A percentile compares a stretch with the other conserved stretches of the same genome.
Evolutionary conservation across 805 yeast species (phyloP).

Genomic region (Cyberlindnera bimundalis): DNA sequence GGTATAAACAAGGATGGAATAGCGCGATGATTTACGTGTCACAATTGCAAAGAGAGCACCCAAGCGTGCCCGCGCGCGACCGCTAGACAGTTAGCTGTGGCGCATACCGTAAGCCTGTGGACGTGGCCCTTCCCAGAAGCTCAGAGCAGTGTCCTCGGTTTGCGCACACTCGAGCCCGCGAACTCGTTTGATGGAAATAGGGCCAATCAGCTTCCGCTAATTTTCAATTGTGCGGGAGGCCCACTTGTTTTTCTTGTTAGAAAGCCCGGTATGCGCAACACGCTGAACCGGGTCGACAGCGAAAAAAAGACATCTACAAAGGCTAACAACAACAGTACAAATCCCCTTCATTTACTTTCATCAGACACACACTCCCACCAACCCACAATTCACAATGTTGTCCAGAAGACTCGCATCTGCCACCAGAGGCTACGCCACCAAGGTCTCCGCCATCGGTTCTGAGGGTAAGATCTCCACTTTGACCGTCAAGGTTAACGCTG

Average conservation of each 20-base stretch:
- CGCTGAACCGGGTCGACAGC: slow-evolving; percentile 1
- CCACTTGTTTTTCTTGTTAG: slow-evolving; percentile 1
- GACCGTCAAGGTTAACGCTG: slow-evolving; percentile 80
- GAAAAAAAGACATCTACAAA: slow-evolving; percentile 5
- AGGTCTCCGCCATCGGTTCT: slow-evolving; percentile 49
- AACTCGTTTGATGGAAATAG: not conserved
- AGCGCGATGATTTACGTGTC: no score
- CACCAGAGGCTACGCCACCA: slow-evolving; percentile 37
- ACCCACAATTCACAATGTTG: slow-evolving; percentile 19
- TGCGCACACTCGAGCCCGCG: not conserved
- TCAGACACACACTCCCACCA: no score
- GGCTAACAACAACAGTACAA: not conserved
- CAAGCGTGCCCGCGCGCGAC: no score
- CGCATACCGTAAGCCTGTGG: no score
- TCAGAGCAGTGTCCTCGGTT: not conserved
- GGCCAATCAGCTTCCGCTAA: slow-evolving; percentile 26
- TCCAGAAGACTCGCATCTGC: slow-evolving; percentile 27
- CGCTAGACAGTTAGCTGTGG: no score
- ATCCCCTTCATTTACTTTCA: no score
- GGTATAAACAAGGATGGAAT: no score
- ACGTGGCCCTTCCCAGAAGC: no score
- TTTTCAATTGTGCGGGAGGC: slow-evolving; percentile 21
- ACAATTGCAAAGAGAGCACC: no score
- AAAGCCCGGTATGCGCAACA: slow-evolving; percentile 8
- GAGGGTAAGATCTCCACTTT: slow-evolving; percentile 70